Percentiles rank a stretch among this genome's conserved stretches.
phyloP scores from a whole-genome alignment of 257 asterid genomes.

The Jaltomata sinuosa region DNA sequence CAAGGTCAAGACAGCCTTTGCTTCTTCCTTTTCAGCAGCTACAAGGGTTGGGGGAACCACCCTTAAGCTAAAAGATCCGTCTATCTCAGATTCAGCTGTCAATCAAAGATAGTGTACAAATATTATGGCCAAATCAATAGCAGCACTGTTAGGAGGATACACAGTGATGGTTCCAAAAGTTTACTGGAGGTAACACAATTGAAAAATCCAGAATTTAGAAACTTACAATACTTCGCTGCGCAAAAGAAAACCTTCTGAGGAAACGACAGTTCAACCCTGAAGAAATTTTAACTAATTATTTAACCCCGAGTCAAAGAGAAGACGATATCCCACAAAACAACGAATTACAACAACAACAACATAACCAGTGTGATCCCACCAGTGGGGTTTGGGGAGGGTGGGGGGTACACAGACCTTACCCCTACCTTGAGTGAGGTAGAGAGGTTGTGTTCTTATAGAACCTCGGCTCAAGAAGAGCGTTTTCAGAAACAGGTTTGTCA shows the following conservation, averaged over 20 bases:
- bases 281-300: not conserved
- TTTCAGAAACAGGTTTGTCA: not conserved
- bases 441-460: not conserved
- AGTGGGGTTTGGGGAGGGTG: not conserved
- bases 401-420: not conserved
- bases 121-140: not conserved
- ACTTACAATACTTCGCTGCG: constrained; percentile 53
- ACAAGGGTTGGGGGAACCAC: constrained; percentile 61
- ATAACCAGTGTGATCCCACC: not conserved
- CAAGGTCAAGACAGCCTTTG: constrained; percentile 80
- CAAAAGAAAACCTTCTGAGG: constrained; percentile 47
- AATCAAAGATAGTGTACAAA: constrained; percentile 15
- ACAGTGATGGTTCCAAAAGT: not conserved
- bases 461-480: not conserved
- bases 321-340: not conserved
- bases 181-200: not conserved
- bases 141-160: not conserved
- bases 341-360: not conserved
- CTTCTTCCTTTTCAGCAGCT: constrained; percentile 94
- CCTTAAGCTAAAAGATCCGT: constrained; percentile 61
- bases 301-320: not conserved
- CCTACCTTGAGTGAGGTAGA: not conserved
- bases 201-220: not conserved
- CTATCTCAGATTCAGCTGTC: constrained; percentile 59
- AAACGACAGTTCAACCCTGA: constrained; percentile 31